Evolutionary conservation across 441 rosid genomes (phyloP).

Genomic region (Pelargonium fulgidum): DNA sequence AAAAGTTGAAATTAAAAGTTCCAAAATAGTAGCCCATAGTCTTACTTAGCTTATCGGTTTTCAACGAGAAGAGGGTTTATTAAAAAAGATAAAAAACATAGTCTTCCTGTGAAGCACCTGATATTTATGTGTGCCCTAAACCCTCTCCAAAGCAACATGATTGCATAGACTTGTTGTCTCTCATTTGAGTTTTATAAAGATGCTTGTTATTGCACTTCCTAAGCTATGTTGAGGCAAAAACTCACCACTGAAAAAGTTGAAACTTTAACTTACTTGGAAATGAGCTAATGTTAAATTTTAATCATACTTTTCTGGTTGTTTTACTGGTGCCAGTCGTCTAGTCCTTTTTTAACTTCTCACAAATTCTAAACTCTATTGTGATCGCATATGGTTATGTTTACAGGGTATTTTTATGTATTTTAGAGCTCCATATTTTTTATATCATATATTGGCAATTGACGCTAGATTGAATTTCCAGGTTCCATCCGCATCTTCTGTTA

Average conservation of each 20-base stretch:
- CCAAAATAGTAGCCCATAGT: neutral
- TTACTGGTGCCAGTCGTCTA: neutral
- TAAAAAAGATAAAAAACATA: neutral
- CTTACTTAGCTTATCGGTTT: neutral
- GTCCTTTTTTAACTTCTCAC: slow-evolving; percentile 3
- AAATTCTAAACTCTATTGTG: neutral
- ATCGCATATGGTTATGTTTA: neutral
- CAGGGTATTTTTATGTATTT: neutral
- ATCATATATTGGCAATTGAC: slow-evolving; percentile 13
- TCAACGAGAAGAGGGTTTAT: neutral
- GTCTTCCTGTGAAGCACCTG: neutral
- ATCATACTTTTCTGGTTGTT: neutral
- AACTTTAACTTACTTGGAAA: neutral
- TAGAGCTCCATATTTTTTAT: neutral
- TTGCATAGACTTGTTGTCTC: neutral
- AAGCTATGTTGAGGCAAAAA: neutral
- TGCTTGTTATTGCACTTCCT: neutral
- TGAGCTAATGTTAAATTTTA: neutral
- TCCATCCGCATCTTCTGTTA: slow-evolving; percentile 60
- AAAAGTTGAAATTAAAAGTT: neutral
- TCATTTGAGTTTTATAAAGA: neutral
- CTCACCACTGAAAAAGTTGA: neutral
- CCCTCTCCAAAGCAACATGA: neutral
- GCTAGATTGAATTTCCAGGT: slow-evolving; percentile 39
- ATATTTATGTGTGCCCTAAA: no score